phyloP scores from a whole-genome alignment of 2,329 filamentous ascomycete species.

The Pestalotiopsis sp. region DNA sequence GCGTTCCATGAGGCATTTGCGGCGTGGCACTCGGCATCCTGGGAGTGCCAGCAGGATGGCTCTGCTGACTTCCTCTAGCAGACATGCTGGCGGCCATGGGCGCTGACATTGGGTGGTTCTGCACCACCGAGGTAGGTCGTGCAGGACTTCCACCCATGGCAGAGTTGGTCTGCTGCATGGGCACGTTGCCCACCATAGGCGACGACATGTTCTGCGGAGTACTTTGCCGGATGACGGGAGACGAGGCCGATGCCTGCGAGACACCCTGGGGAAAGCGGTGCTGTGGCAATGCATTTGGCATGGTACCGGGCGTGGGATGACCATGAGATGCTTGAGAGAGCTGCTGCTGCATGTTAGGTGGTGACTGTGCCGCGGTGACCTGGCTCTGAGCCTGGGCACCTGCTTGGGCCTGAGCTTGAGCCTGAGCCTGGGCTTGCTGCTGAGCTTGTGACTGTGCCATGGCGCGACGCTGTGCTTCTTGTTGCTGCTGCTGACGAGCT shows the following conservation, averaged over 20 bases:
- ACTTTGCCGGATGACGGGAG: slow-evolving; percentile 66
- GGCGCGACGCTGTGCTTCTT: slow-evolving; percentile 32
- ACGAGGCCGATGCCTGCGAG: slow-evolving; percentile 66
- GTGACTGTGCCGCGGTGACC: slow-evolving; percentile 34
- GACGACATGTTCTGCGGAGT: slow-evolving; percentile 69
- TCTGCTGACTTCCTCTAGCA: slow-evolving; percentile 67
- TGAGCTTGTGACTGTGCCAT: slow-evolving; percentile 23
- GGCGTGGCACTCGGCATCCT: slow-evolving; percentile 64
- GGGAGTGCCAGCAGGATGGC: slow-evolving; percentile 65
- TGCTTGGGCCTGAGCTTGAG: slow-evolving; percentile 27
- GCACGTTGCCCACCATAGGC: slow-evolving; percentile 62
- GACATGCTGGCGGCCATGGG: slow-evolving; percentile 67
- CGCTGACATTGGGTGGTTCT: slow-evolving; percentile 60
- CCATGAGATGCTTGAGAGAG: slow-evolving; percentile 44
- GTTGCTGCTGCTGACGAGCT: slow-evolving; percentile 28
- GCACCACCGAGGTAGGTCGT: slow-evolving; percentile 67
- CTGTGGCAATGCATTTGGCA: slow-evolving; percentile 39
- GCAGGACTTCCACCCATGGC: slow-evolving; percentile 71
- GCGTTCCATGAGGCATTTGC: slow-evolving; percentile 62
- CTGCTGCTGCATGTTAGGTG: slow-evolving; percentile 30
- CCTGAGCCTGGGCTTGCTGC: slow-evolving; percentile 29
- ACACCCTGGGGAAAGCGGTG: slow-evolving; percentile 57
- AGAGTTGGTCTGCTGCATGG: slow-evolving; percentile 68
- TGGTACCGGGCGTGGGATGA: slow-evolving; percentile 42
- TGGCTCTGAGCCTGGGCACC: slow-evolving; percentile 27